Evolutionary conservation across 2,329 filamentous ascomycete species (phyloP), one percentile per base, ranked within the genome.

Genomic region (Talaromyces verruculosus): DNA sequence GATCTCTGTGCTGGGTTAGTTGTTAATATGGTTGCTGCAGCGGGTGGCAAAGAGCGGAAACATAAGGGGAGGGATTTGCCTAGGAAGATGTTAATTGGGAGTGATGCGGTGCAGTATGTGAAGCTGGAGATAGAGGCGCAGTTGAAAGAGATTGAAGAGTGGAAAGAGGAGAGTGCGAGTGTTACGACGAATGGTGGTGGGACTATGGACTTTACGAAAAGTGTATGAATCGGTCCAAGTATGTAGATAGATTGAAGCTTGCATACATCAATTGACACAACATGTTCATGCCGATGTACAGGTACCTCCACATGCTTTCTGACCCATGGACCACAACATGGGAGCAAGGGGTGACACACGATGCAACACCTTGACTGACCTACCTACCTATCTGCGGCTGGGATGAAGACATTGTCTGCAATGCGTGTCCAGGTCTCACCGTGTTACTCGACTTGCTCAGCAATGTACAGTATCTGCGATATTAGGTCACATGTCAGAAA

Each of bases 1-100:
- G 65, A 69, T 33, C 60, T 62, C 6, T 71, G 68, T 61, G 69
- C 67, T 15, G 61, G 43, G 41, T 51, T 69, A 13, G 63, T 72
- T 10, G 68, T 71, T 55, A 59, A 71, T 11, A 41, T 45, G 17
- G 65, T 71, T 35, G n/a, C 37, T 57, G 30, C n/a, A 22, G n/a
- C 53, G 13, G 33, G 30, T 10, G 33, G 53, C 4, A 63, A 65
- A 8, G 65, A 51, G 47, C 47, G 47, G 47, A 51, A 30, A 51
- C 30, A 51, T 8, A 51, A 51, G 6, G 47, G 25, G 5, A 51
- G 30, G 47, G 25, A 55, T 1, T 25, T 70, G 25, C 70, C 71
- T 2, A 60, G 11, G n/a, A 64, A 67, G 11, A 37, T 71, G 43
- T 59, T 69, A 1, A 64, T 71, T 55, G 69, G 69, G 1, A 65